Base-by-base conservation (phyloP, 257 asterid species). In the Vinca minor region DNA sequence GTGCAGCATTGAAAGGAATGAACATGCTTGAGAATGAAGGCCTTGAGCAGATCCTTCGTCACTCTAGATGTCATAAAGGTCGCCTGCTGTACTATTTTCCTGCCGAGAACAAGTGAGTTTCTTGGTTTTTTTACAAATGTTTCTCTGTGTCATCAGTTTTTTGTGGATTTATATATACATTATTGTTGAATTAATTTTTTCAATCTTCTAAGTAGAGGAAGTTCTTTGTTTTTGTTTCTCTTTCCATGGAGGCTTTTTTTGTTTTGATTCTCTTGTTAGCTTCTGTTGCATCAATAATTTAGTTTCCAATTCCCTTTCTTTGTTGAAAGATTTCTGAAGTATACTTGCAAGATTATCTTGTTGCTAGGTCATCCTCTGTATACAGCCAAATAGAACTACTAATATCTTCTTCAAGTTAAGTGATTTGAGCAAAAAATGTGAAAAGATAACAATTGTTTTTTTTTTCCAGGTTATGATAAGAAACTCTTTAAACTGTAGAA, bases 51-150 rank as follows among this genome's bases (percentile, higher is more conserved):
- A 80, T 75, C 68, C 89, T 91, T 68, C 76, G 66, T 63, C 84
- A 79, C 32, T 88, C 96, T 54, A 86, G 94, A 76, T 88, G 96
- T 78, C 96, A 83, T 72, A 91, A 91, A 84, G 98, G 98, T 69
- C 95, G 98, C 55, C 76, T 91, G 63, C 91, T 91, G 65, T 86
- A 86, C 75, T 91, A 91, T 66, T 91, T 83, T 70, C 95, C 95
- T 56, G 49, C 84, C 8, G 73, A 71, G 47, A 71, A 66, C 49
- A 45, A 90, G 98, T 86, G 83, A 67, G 65, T 66, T 54, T n/a
- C n/a, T n/a, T n/a, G n/a, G n/a, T n/a, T n/a, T n/a, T n/a, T n/a
- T n/a, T n/a, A n/a, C n/a, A n/a, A 67, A 74, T 38, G 45, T 10
- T 34, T n/a, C n/a, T n/a, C n/a, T n/a, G n/a, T n/a, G n/a, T n/a